phyloP scores from a whole-genome alignment of 2,329 filamentous ascomycete species.

The Penicillium paneum region DNA sequence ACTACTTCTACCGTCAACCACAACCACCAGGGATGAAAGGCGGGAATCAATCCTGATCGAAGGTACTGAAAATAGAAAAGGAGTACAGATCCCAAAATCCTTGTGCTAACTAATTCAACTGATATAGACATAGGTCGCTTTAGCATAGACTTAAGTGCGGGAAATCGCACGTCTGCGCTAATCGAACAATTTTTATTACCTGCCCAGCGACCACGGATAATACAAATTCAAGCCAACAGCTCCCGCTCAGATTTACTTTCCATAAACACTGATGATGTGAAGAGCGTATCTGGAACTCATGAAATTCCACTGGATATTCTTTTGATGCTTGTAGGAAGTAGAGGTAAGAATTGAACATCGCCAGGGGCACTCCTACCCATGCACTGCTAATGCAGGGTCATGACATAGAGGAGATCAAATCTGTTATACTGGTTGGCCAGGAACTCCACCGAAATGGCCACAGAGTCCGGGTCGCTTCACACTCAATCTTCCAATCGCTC shows the following conservation, averaged over 20 bases:
- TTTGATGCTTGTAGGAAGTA: constrained; percentile 9
- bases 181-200: background rate
- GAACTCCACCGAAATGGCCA: background rate
- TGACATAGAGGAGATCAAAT: constrained; percentile 7
- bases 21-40: background rate
- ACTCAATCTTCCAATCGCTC: constrained; percentile 1
- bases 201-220: background rate
- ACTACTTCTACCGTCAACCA: background rate
- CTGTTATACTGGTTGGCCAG: background rate
- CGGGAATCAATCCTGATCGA: background rate
- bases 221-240: background rate
- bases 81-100: background rate
- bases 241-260: background rate
- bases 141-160: constrained; percentile 7
- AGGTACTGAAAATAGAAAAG: background rate
- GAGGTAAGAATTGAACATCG: background rate
- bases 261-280: background rate
- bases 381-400: background rate
- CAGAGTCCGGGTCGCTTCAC: constrained; percentile 2
- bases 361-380: background rate
- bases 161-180: constrained; percentile 1
- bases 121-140: background rate
- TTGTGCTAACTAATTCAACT: background rate
- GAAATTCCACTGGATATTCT: constrained; percentile 3
- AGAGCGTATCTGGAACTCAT: background rate